Evolutionary conservation across 768 basidiomycete genomes (phyloP).

Genomic region (Calocybe gangraenosa): DNA sequence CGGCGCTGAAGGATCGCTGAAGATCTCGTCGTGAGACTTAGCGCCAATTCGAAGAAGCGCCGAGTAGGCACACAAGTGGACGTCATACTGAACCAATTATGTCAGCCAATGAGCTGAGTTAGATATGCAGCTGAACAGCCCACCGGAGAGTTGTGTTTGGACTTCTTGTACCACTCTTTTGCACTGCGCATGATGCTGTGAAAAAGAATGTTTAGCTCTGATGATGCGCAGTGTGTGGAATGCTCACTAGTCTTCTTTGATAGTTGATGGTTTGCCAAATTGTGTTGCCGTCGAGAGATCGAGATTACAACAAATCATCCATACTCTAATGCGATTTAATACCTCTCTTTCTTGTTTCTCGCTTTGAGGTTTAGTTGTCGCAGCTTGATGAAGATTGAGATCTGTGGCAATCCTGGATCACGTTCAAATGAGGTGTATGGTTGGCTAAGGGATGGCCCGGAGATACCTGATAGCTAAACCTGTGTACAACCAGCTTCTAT

Average conservation of each 20-base stretch:
- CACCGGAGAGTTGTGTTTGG: slow-evolving; percentile 57
- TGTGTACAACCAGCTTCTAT: slow-evolving; percentile 85
- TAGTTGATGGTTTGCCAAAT: slow-evolving; percentile 86
- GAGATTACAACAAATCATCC: slow-evolving; percentile 88
- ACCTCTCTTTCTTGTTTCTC: slow-evolving; percentile 81
- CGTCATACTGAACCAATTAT: slow-evolving; percentile 48
- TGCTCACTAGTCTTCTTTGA: slow-evolving; percentile 77
- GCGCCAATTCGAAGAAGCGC: slow-evolving; percentile 66
- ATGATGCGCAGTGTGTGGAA: neutral
- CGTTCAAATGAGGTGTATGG: neutral
- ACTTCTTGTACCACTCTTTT: slow-evolving; percentile 72
- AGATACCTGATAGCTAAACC: slow-evolving; percentile 75
- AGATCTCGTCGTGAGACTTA: slow-evolving; percentile 73
- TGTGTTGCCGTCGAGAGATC: slow-evolving; percentile 86
- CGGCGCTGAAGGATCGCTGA: slow-evolving; percentile 63
- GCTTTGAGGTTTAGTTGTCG: slow-evolving; percentile 54
- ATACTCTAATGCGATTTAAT: slow-evolving; percentile 80
- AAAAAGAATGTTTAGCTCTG: slow-evolving; percentile 1
- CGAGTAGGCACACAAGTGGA: slow-evolving; percentile 74
- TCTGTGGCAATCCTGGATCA: slow-evolving; percentile 77
- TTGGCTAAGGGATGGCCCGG: slow-evolving; percentile 2
- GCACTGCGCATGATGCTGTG: slow-evolving; percentile 63
- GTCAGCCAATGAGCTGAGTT: slow-evolving; percentile 4
- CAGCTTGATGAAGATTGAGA: slow-evolving; percentile 74
- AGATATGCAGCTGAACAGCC: slow-evolving; percentile 9